Percentiles rank a stretch among this genome's conserved stretches.
phyloP scores from a whole-genome alignment of 1,139 yeast genomes.

The Kodamaea derodonti region DNA sequence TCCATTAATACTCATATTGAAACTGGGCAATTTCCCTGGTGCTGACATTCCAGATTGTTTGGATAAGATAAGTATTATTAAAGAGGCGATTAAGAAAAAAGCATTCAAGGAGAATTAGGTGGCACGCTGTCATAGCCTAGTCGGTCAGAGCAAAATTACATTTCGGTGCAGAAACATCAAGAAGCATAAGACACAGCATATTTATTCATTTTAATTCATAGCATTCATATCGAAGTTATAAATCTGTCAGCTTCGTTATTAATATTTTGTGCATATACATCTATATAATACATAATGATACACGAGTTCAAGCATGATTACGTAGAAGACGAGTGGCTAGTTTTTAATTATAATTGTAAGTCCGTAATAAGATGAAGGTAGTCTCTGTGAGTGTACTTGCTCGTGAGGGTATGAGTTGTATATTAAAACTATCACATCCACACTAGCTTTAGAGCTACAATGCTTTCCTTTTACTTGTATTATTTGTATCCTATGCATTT shows the following conservation, averaged over 20 bases:
- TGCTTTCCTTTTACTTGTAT: too few species aligned
- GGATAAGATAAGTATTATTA: conserved; percentile 33
- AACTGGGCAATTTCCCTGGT: conserved; percentile 60
- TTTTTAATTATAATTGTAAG: too few species aligned
- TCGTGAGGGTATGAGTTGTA: too few species aligned
- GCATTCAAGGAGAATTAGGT: conserved; percentile 39
- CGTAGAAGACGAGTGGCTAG: too few species aligned
- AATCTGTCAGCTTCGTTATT: background rate
- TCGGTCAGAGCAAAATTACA: conserved; percentile 5
- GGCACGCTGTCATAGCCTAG: too few species aligned
- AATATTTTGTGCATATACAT: too few species aligned
- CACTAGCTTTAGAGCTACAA: too few species aligned
- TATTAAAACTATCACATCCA: too few species aligned
- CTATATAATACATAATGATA: background rate
- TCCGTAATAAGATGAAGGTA: too few species aligned
- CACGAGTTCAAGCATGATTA: background rate
- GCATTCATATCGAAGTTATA: background rate
- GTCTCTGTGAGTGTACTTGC: too few species aligned
- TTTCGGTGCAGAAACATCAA: background rate
- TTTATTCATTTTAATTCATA: background rate
- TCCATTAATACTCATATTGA: conserved; percentile 56
- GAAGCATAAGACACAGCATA: background rate
- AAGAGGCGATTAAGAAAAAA: conserved; percentile 41
- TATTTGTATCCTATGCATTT: too few species aligned
- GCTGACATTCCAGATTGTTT: conserved; percentile 50